Evolutionary conservation across 1,284 basidiomycete species (phyloP), one percentile per base, ranked within the genome.

Genomic region (Apiotrichum gamsii): DNA sequence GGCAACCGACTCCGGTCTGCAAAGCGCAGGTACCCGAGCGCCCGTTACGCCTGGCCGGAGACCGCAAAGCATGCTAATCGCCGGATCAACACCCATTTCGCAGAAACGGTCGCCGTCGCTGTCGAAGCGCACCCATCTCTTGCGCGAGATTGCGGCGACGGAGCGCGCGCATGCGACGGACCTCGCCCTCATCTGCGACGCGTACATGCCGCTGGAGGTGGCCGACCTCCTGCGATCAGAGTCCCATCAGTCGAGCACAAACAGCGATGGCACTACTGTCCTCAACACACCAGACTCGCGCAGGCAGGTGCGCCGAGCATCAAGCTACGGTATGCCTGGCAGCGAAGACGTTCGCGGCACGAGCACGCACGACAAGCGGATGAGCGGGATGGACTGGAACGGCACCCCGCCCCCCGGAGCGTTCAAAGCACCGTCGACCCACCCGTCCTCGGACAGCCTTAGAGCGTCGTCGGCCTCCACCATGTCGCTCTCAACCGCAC

Each of bases 91-190:
- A 36, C 37, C 31, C 39, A 51, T 32, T 20, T 50, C 56, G 28
- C 51, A 45, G 18, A 46, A 44, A 0, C 34, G 51, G 3, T 49
- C 56, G 18, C 53, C 30, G 42, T 39, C 37, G 47, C 61, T 76
- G 30, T 74, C 85, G 16, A 93, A 90, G 72, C 81, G 91, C 21
- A 78, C 82, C 20, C 85, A 94, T 64, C 84, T 90, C 2, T 74
- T 96, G 29, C 79, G 83, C 39, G 91, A 96, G 62, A 76, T 93
- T 19, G 78, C 89, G 35, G 79, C 81, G 11, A 90, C 88, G 18
- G 91, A 96, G 66, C 77, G 85, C 23, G 82, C 85, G 0, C 94
- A 94, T 70, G 87, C 90, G 1, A 83, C 81, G 10, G 91, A 96
- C 74, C 77, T 96, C 18, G 83, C 84, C 3, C 76, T 95, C 40